Evolutionary conservation across 202 grass and related monocot genomes (phyloP), one percentile per base, ranked within the genome.

Genomic region (Alloteropsis angusta): DNA sequence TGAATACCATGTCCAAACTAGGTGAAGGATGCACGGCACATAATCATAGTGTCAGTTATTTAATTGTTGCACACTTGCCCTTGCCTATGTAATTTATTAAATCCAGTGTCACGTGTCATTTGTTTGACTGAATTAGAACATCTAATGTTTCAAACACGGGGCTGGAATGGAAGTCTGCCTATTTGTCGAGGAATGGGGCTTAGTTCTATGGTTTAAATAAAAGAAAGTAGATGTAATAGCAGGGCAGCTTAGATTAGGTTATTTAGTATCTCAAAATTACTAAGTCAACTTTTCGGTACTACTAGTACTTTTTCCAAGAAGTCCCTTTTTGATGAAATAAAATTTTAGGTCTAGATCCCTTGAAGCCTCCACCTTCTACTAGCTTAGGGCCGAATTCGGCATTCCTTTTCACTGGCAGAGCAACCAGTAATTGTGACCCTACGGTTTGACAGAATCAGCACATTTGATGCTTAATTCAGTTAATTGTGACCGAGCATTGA

Each of bases 401-500:
- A 25, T 71, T 43, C 47, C 54, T 30, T 42, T 23, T 82, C 21
- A 21, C 16, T 34, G 47, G 48, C 46, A 55, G 7, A 17, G 23
- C 59, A 44, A 41, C 36, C 17, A 65, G 71, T 28, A 18, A 6
- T 71, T 30, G 15, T 75, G 34, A 75, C 43, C 14, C 25, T 52
- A 18, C 3, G 36, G 41, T 22, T 62, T 28, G 44, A 49, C 15
- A 72, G 47, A 71, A 65, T 82, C 11, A 59, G 11, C 56, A 77
- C 26, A 16, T 64, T 69, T 71, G 1, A 65, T 77, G 16, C 84
- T 76, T 77, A 81, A 65, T 74, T 84, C 64, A 70, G 26, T 76
- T 77, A 81, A 65, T 74, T 84, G 72, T 77, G 26, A 65, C 37
- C 12, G 45, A 71, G 28, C 65, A 71, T 58, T 9, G 3, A 47